These are phyloP conservation scores for Tephrocybe sp. DNA, from an alignment of 768 basidiomycete genomes.

Conservation along the genomic window DNA sequence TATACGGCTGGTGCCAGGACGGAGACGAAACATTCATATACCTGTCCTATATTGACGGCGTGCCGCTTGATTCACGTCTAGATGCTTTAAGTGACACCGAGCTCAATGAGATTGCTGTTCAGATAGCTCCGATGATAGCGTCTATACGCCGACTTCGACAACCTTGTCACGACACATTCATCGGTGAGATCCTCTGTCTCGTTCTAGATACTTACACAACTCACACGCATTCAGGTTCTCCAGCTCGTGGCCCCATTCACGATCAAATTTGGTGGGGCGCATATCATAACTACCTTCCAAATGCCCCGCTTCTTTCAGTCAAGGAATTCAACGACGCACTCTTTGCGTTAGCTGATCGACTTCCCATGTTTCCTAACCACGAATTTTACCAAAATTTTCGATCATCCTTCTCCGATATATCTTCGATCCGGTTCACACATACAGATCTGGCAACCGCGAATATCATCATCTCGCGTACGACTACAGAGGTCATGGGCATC, in stretches of 20 bases:
- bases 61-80: background rate
- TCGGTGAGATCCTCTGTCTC: background rate
- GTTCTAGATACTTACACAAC: background rate
- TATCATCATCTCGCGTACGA: constrained; percentile 1
- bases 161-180: background rate
- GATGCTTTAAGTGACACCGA: background rate
- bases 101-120: background rate
- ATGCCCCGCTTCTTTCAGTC: background rate
- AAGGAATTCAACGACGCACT: constrained; percentile 2
- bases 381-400: background rate
- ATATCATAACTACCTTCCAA: background rate
- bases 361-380: background rate
- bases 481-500: constrained; percentile 16
- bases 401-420: background rate
- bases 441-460: background rate
- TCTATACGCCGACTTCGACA: constrained; percentile 2
- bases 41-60: background rate
- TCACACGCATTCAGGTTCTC: background rate
- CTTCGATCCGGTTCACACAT: constrained; percentile 2
- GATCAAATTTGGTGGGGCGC: background rate
- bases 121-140: constrained; percentile 4
- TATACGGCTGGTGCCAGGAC: background rate
- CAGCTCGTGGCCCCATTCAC: background rate
- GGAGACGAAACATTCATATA: background rate
- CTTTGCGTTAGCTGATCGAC: background rate